Base-by-base conservation (phyloP, 139 green algal species). In the Micromonas commoda region DNA sequence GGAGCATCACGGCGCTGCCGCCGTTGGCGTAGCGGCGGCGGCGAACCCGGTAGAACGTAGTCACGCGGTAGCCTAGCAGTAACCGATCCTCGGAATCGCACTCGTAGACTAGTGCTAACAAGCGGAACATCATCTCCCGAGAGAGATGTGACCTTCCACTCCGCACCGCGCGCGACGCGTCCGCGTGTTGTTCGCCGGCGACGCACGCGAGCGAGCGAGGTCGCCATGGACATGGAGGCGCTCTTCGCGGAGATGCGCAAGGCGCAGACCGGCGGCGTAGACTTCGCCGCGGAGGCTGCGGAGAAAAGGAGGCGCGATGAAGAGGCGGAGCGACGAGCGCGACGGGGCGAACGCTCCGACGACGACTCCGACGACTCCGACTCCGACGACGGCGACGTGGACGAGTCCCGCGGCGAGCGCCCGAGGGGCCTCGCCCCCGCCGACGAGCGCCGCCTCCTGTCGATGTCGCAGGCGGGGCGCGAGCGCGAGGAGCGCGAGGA, bases 221-320 rank as follows among this genome's bases (percentile, higher is more conserved):
- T 57, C 45, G 45, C 9, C 9, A 57, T 57, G 45, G 45, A 57
- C 61, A 71, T 71, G 64, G 64, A 71, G n/a, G 64, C 64, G 64
- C 32, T 71, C 33, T 33, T 71, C 64, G 64, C 64, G 64, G 64
- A 37, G 28, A 71, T 71, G 64, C 64, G 64, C 24, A 23, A 23
- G 28, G 64, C 64, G 64, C 64, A 71, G 33, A 33, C 26, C 26
- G 29, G 32, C 26, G 64, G 21, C 4, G n/a, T 4, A 13, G 28
- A 26, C 28, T 38, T 26, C n/a, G 64, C 13, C 26, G 64, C 13
- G 28, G 28, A 71, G 45, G 45, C 45, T 9, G 45, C 45, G 45
- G 45, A 9, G 45, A 57, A 57, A 16, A 9, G 45, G 9, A 16
- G 16, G 45, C 9, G 45, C 9, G 45, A 57, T 23, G 45, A 57